phyloP scores from a whole-genome alignment of 805 yeast species.

The Lipomyces anomalus region DNA sequence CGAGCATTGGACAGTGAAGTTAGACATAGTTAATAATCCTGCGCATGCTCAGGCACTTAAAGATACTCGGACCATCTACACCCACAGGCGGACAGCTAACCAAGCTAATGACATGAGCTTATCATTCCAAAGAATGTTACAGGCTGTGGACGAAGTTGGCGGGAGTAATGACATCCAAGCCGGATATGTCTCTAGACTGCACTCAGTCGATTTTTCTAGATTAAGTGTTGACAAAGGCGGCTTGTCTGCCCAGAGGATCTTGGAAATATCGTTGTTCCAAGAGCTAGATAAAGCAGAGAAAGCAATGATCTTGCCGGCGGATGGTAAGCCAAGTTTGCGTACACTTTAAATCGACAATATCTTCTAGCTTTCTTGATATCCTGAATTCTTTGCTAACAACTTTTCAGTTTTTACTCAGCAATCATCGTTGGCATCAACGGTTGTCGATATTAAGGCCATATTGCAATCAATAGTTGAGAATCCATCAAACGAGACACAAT shows the following conservation, averaged over 20 bases:
- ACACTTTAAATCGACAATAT: no score
- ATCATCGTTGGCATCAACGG: constrained; percentile 8
- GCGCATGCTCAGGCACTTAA: constrained; percentile 14
- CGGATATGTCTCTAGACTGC: no score
- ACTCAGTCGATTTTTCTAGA: no score
- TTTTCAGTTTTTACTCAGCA: constrained; percentile 7
- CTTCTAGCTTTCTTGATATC: background rate
- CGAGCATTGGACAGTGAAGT: constrained; percentile 18
- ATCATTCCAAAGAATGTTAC: background rate
- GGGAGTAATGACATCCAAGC: background rate
- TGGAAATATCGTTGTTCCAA: constrained; percentile 9
- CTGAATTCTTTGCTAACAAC: no score
- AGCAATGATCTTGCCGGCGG: constrained; percentile 11
- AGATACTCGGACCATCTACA: constrained; percentile 13
- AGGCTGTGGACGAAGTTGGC: background rate
- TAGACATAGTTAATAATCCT: constrained; percentile 12
- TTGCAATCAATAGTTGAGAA: constrained; percentile 13
- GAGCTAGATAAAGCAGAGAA: constrained; percentile 15
- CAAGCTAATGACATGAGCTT: background rate
- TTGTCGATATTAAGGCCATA: constrained; percentile 15
- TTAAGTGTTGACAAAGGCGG: constrained; percentile 2
- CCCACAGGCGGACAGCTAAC: constrained; percentile 1
- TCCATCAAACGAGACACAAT: constrained; percentile 7
- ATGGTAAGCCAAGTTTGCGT: no score
- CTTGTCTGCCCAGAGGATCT: constrained; percentile 5